Evolutionary conservation across 495 filamentous ascomycete genomes (phyloP), one percentile per base, ranked within the genome.

Genomic region (Filosporella fistucella): DNA sequence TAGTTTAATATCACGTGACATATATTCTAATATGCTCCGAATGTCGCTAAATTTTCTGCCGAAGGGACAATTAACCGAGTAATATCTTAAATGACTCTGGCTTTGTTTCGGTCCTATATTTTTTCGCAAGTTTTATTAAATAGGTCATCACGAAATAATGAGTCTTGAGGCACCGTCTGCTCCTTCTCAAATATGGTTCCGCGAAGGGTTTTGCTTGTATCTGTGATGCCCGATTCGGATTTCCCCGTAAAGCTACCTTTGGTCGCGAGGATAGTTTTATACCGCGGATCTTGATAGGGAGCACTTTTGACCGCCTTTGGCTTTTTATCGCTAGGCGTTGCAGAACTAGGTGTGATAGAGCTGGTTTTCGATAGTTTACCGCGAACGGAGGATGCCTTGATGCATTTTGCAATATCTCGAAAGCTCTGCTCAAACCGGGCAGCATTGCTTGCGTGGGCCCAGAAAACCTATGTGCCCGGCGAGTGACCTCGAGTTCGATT

Each of bases 291-390:
- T 45, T 45, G 23, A 45, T 77, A 75, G 30, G 49, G 59, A 11
- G 59, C 54, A 50, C 68, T 74, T 52, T 71, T 68, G 11, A 24
- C 42, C 32, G 45, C 41, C 30, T 65, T 60, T 38, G 61, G 64
- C 57, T 55, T 64, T 54, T 70, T 35, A 52, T 70, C 65, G 59
- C 68, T 71, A 20, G 64, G 56, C 25, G 59, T 68, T n/a, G 50
- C 53, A 47, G 58, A 64, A 37, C 57, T 47, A n/a, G n/a, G n/a
- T n/a, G n/a, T n/a, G n/a, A n/a, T n/a, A 54, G 63, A 60, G 42
- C 49, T 26, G 48, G 61, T 29, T 48, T 63, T 58, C 35, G 62
- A 70, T 60, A 45, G 50, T 42, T 71, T 72, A 16, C 63, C 48
- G 24, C 56, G 42, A 48, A 61, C 51, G 41, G 61, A 64, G 20